Base-by-base conservation (phyloP, 371 early-diverging fungal species). In the Chytridium lagenaria region DNA sequence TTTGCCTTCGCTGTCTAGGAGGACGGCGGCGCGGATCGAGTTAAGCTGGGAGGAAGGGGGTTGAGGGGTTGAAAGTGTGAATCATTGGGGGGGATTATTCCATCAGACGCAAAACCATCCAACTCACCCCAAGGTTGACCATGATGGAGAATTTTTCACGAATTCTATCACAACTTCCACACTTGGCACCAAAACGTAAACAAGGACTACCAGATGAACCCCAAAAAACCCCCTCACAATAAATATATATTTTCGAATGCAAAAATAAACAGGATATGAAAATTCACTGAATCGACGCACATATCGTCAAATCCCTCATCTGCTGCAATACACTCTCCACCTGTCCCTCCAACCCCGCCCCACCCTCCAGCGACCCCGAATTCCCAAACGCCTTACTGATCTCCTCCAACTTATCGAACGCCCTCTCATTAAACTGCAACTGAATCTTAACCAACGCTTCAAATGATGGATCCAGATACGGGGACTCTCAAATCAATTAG, bases 371-470 rank as follows among this genome's bases (percentile, higher is more conserved):
- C 2, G 65, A 66, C 38, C 75, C 75, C 3, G 64, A 31, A 33
- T 68, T 49, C 51, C 78, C 76, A 75, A 78, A 78, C 7, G 67
- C 77, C 50, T 70, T 70, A 50, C 77, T 51, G 30, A 86, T 72
- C 1, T 76, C 79, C 65, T 90, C 89, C 69, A 97, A 83, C 68
- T 88, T 86, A 31, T 90, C 87, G 68, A 90, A 89, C 39, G 94
- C 91, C 34, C 88, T 87, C 75, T 91, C 91, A 52, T 91, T 91
- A 81, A 96, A 96, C 67, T 88, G 85, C 2, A 94, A 78, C 77
- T 98, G 96, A 2, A 91, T 83, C 81, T 95, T 94, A 70, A 97
- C 91, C 1, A 97, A 82, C 0, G 97, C 97, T 81, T 96, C 96
- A 78, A 98, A 95, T 1, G 92, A 91, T 1, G 98, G 98, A 63